Base-by-base conservation (phyloP, 257 asterid genomes). In the Nicotiana attenuata region DNA sequence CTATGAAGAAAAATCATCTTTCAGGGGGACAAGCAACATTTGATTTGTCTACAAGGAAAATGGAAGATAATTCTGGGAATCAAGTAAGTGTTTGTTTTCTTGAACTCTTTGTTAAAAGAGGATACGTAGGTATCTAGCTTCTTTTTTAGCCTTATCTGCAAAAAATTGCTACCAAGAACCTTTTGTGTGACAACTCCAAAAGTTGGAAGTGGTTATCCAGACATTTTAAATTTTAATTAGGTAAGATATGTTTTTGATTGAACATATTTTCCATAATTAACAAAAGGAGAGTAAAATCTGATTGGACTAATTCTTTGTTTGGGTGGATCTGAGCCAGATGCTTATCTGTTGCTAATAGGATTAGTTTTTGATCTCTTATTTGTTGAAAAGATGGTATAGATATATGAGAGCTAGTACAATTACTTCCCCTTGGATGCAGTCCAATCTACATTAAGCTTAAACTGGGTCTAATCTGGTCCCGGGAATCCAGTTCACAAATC, bases 51-150 rank as follows among this genome's bases (percentile, higher is more conserved):
- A 85, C 93, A 77, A 89, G 91, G 71, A 95, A 83, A 80, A 89
- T 78, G 87, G 92, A 91, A 71, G 90, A 87, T 76, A 67, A 84
- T 88, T 86, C 92, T 76, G 96, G 89, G 81, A 83, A 66, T 80
- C 96, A 80, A 86, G 97, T 86, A 89, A 85, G 88, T 84, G 95
- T 93, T 90, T 65, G 91, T 77, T 80, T 77, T 81, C 82, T 78
- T 73, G 15, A 71, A 71, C 35, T 73, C 76, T 52, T 81, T 71
- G 80, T 81, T 73, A 22, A 14, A 7, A 22, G 29, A 73, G 61
- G 79, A 47, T 73, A 71, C 20, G 8, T 20, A 73, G 22, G 33
- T 73, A 47, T 73, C 61, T 24, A 73, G 61, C 38, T 73, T 73
- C 59, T 73, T 47, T 73, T 7, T 47, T 47, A 73, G 61, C 31